Evolutionary conservation across 495 filamentous ascomycete species (phyloP).

Genomic region (Podospora didyma): DNA sequence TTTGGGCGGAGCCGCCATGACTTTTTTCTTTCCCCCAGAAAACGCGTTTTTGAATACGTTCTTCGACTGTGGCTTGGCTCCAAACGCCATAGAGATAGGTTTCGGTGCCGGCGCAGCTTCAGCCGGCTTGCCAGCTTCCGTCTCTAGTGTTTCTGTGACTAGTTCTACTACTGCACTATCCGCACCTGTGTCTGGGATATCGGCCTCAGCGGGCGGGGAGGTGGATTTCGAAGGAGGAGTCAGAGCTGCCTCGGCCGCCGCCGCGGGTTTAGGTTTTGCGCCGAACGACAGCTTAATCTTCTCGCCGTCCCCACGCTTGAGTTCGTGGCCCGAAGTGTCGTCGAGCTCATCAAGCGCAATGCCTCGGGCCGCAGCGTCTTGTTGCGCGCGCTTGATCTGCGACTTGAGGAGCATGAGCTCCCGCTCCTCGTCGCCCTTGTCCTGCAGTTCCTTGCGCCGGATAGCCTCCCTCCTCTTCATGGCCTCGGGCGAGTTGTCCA

Average conservation of each 20-base stretch:
- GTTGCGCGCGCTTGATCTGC: conserved; percentile 73
- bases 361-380: conserved; percentile 47
- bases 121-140: not conserved
- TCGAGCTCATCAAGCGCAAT: conserved; percentile 40
- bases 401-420: conserved; percentile 62
- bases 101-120: conserved; percentile 15
- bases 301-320: conserved; percentile 72
- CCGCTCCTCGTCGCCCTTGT: conserved; percentile 84
- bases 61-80: conserved; percentile 59
- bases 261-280: not conserved
- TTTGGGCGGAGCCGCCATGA: conserved; percentile 54
- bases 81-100: conserved; percentile 55
- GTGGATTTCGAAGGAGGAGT: not conserved
- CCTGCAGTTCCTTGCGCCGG: conserved; percentile 74
- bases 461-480: conserved; percentile 75
- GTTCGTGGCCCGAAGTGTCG: conserved; percentile 42
- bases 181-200: no score
- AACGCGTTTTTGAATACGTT: conserved; percentile 81
- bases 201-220: not conserved
- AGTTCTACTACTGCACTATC: not conserved
- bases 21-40: conserved; percentile 54
- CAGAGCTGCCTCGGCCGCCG: not conserved
- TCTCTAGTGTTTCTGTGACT: not conserved
- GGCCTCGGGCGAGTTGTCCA: conserved; percentile 84
- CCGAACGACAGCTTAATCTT: conserved; percentile 79